Evolutionary conservation across 2,329 filamentous ascomycete species (phyloP).

Genomic region (Colletotrichum paranaense): DNA sequence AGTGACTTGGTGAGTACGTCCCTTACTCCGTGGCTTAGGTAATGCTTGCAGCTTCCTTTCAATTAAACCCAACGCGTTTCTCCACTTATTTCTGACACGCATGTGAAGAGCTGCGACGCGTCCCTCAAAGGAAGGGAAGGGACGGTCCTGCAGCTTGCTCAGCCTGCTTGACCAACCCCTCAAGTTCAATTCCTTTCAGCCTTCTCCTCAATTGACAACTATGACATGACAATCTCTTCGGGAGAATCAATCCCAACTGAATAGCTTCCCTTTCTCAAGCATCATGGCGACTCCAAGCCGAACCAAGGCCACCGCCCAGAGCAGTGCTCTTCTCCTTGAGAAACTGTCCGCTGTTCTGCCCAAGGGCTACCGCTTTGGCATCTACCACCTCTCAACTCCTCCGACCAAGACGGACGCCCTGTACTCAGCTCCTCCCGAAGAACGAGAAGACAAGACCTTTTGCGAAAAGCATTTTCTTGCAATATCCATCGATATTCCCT

Average conservation of each 20-base stretch:
- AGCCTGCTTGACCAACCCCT: neutral
- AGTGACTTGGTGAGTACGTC: neutral
- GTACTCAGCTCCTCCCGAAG: conserved; percentile 80
- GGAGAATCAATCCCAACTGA: neutral
- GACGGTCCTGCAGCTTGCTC: neutral
- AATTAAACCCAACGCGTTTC: neutral
- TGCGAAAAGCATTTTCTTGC: conserved; percentile 84
- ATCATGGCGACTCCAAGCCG: conserved; percentile 40
- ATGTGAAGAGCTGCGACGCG: conserved; percentile 28
- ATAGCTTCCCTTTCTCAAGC: neutral
- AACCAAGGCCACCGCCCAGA: conserved; percentile 36
- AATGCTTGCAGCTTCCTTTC: neutral
- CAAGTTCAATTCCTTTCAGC: neutral
- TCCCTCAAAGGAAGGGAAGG: neutral
- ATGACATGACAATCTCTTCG: conserved; percentile 6
- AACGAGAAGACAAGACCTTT: conserved; percentile 80
- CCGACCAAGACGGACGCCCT: conserved; percentile 80
- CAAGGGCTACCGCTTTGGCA: conserved; percentile 67
- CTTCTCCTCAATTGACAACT: neutral
- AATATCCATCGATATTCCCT: conserved; percentile 55
- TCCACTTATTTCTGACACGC: conserved; percentile 24
- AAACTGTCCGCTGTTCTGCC: conserved; percentile 64
- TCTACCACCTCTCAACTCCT: conserved; percentile 90
- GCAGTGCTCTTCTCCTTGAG: conserved; percentile 46
- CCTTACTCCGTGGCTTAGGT: neutral